Evolutionary conservation across 1,139 yeast species (phyloP), one percentile per base, ranked within the genome.

Genomic region (Kurtzmaniella quercitrusa): DNA sequence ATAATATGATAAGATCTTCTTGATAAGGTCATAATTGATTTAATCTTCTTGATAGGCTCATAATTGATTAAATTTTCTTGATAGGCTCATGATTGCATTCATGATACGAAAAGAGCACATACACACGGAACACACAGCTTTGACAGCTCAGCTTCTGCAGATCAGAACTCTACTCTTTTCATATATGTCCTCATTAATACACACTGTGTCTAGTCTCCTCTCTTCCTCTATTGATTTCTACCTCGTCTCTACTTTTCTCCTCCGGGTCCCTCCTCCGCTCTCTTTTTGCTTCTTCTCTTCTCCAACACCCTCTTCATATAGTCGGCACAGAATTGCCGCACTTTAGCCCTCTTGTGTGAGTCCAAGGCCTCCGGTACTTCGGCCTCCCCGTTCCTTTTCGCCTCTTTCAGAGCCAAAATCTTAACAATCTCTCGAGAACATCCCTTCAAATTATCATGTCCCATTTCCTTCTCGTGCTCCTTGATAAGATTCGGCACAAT

Each of bases 361-460:
- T 79, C 77, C 39, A 88, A 67, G 48, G 81, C 83, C 14, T 59
- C 58, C 1, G 93, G 88, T 6, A 84, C 81, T 6, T 53, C 44
- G 27, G 55, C 57, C 2, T 55, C 50, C 2, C 66, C 46, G 41
- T 69, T 75, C 44, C 75, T 66, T 52, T 76, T 76, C 47, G 75
- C 47, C 59, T 90, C 96, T 58, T 89, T 89, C 6, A 72, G 68
- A 0, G 82, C 78, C 41, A 90, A 66, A 1, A 67, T 66, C 48
- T 79, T 76, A 2, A 83, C 88, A 47, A 89, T 77, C 42, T 90
- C 96, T 50, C 81, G 77, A 1, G 96, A 88, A 60, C 93, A 85
- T 31, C 77, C 76, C 63, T 90, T 93, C 43, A 89, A 60, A 45
- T 81, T 75, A 3, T 86, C 95, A 48, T 81, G 81, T 2, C 90